These are phyloP conservation scores for Nakazawaea ernobii DNA, from an alignment of 805 yeast species.

Conservation along the genomic window DNA sequence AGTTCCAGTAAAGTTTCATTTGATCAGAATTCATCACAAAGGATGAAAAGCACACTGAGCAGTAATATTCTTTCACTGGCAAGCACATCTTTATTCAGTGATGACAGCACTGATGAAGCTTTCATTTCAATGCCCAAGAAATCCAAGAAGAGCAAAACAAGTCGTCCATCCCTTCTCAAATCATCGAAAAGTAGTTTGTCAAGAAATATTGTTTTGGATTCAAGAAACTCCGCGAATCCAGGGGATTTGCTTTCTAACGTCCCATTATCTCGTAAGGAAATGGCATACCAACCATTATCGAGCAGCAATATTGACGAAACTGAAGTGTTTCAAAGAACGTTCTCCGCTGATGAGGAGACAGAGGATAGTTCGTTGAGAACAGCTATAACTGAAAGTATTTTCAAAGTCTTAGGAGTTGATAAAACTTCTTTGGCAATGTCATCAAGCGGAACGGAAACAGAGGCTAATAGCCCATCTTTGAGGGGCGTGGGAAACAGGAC, in stretches of 20 bases:
- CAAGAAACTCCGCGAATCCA: constrained; percentile 61
- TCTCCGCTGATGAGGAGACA: constrained; percentile 62
- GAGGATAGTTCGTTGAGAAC: constrained; percentile 60
- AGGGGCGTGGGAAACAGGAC: not conserved
- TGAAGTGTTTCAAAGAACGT: constrained; percentile 29
- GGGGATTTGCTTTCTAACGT: constrained; percentile 83
- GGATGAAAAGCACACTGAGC: not conserved
- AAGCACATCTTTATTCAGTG: not conserved
- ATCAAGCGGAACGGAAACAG: not conserved
- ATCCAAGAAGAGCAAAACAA: constrained; percentile 1
- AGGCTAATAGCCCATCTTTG: constrained; percentile 5
- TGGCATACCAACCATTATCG: constrained; percentile 9
- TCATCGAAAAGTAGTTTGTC: constrained; percentile 20
- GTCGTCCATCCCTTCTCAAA: not conserved
- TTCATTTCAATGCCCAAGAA: constrained; percentile 11
- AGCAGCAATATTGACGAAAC: constrained; percentile 10
- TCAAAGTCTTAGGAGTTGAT: constrained; percentile 61
- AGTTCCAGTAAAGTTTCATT: no score
- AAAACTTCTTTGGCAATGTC: constrained; percentile 19
- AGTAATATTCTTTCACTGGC: not conserved
- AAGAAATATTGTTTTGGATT: constrained; percentile 45
- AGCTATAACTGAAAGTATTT: constrained; percentile 68
- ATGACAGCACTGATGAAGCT: not conserved
- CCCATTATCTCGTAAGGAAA: constrained; percentile 48
- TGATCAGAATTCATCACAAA: not conserved